Conservation (phyloP, 352 stramenopile genomes). For the Blastocystis sp. region DNA sequence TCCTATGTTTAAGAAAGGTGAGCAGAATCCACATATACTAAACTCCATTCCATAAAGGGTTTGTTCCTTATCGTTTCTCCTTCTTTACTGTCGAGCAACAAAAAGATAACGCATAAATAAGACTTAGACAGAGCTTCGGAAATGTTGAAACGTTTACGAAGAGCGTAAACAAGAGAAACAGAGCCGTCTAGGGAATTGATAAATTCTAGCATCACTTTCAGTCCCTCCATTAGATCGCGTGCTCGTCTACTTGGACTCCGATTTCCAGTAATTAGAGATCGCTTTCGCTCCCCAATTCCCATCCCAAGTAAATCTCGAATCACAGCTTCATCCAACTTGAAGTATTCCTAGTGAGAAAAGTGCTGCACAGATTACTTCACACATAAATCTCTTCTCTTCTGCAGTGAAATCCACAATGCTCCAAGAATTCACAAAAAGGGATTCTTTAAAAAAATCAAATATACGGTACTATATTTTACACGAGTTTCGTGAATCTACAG, state of each 20-base stretch:
- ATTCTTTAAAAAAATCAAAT: conserved; percentile 51
- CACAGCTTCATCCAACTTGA: conserved; percentile 8
- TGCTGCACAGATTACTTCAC: neutral
- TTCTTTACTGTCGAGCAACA: conserved; percentile 19
- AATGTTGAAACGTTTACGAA: conserved; percentile 12
- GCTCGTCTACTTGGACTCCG: neutral
- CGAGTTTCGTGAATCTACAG: neutral
- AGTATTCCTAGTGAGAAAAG: neutral
- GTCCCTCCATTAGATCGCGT: neutral
- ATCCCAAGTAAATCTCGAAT: neutral
- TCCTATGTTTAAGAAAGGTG: neutral
- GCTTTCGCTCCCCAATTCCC: conserved; percentile 10
- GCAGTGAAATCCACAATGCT: conserved; percentile 38
- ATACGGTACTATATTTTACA: conserved; percentile 15
- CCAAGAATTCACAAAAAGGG: conserved; percentile 17
- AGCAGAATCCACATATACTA: neutral
- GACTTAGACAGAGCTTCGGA: neutral
- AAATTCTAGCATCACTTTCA: conserved; percentile 36
- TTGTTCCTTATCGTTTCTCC: neutral
- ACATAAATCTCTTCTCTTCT: conserved; percentile 5
- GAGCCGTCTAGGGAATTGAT: neutral
- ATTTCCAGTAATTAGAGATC: neutral
- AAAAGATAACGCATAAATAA: neutral
- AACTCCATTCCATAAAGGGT: conserved; percentile 5
- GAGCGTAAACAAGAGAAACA: neutral